Conservation (phyloP, 306 rosid genomes). For the Astragalus membranaceus region DNA sequence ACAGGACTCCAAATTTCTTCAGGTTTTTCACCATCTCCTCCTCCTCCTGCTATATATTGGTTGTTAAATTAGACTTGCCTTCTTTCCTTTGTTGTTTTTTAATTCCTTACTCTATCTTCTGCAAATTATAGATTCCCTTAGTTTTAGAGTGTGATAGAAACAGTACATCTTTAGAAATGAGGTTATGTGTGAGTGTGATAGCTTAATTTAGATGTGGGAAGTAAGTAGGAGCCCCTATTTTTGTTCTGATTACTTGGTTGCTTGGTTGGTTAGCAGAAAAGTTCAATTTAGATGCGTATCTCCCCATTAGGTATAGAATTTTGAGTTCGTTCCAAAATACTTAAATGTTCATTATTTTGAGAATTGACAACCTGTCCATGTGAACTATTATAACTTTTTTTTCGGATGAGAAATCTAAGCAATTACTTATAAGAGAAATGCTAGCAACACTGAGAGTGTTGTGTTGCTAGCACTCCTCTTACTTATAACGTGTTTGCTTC, state of each 20-base stretch:
- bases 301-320: neutral
- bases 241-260: too few relatives aligned
- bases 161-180: neutral
- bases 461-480: too few relatives aligned
- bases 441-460: too few relatives aligned
- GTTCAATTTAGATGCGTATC: neutral
- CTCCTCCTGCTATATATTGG: too few relatives aligned
- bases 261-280: too few relatives aligned
- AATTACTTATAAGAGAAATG: neutral
- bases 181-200: neutral
- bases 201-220: neutral
- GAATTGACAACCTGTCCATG: neutral
- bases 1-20: conserved; percentile 54
- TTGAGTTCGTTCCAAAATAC: neutral
- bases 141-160: neutral
- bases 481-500: too few relatives aligned
- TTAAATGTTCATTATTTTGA: neutral
- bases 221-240: too few relatives aligned
- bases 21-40: conserved; percentile 28
- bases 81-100: neutral
- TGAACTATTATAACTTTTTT: neutral
- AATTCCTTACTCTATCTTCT: neutral
- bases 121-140: neutral
- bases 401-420: neutral
- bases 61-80: neutral